A percentile compares a stretch with the other conserved stretches of the same genome.
These are phyloP conservation scores for Ustulina deusta DNA, from an alignment of 2,329 filamentous ascomycete genomes.

Conservation along the genomic window DNA sequence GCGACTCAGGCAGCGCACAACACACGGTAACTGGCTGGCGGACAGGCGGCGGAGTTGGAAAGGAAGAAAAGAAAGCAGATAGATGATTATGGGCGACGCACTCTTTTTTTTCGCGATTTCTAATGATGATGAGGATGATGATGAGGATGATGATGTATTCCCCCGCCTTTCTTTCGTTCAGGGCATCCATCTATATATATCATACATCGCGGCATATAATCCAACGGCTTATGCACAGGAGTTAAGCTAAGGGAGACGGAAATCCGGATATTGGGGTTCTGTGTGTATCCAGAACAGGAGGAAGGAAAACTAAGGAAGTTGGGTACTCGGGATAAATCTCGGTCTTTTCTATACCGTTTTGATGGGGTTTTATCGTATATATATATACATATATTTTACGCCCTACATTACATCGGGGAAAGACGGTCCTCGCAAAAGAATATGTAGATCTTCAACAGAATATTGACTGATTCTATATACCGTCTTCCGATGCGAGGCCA, in stretches of 20 bases:
- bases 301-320: background rate
- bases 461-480: background rate
- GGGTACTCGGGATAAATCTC: background rate
- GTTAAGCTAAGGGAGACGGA: background rate
- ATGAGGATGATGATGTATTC: background rate
- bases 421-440: background rate
- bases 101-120: slow-evolving; percentile 6
- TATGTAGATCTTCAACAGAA: background rate
- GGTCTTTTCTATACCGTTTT: background rate
- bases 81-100: slow-evolving; percentile 5
- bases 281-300: background rate
- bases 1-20: slow-evolving; percentile 6
- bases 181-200: background rate
- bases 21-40: slow-evolving; percentile 34
- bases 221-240: background rate
- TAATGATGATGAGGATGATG: background rate
- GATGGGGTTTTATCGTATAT: background rate
- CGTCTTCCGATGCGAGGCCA: background rate
- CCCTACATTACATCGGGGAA: background rate
- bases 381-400: background rate
- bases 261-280: background rate
- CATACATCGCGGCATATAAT: background rate
- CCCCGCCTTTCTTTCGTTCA: slow-evolving; percentile 3
- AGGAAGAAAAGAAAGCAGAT: background rate
- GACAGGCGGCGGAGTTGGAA: no score